phyloP scores from a whole-genome alignment of 2,329 filamentous ascomycete genomes.

The Emergomyces pasteurianus region DNA sequence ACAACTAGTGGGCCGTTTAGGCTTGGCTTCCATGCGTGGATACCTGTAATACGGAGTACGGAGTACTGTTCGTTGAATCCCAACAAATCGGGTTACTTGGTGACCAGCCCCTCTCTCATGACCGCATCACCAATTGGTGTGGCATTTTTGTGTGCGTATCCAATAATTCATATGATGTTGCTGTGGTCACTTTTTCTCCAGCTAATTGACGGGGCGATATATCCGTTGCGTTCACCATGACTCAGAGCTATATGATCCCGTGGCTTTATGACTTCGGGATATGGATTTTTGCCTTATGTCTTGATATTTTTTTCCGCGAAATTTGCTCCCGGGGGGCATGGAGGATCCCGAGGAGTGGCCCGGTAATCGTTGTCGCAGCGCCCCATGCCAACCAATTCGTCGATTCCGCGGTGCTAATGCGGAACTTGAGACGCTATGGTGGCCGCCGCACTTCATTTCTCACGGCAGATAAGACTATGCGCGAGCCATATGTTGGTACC shows the following conservation, averaged over 20 bases:
- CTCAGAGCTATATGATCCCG: constrained; percentile 13
- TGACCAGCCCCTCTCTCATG: not conserved
- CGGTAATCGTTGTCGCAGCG: constrained; percentile 76
- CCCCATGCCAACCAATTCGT: constrained; percentile 89
- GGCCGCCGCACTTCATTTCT: constrained; percentile 69
- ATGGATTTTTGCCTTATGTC: constrained; percentile 41
- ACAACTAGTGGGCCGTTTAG: not conserved
- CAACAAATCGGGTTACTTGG: not conserved
- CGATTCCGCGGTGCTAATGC: constrained; percentile 72
- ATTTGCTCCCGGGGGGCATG: constrained; percentile 75
- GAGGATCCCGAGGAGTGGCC: constrained; percentile 67
- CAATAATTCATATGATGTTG: not conserved
- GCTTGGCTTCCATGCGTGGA: not conserved
- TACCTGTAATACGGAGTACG: not conserved
- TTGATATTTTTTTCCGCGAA: constrained; percentile 84
- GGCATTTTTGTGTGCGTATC: not conserved
- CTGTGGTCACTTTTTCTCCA: not conserved
- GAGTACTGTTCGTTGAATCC: not conserved
- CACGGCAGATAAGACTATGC: constrained; percentile 77
- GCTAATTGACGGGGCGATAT: not conserved
- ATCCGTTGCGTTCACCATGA: not conserved
- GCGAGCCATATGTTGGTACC: constrained; percentile 67
- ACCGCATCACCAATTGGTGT: not conserved
- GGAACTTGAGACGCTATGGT: constrained; percentile 64
- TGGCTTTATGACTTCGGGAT: constrained; percentile 24